phyloP scores from a whole-genome alignment of 805 yeast genomes.

The Monosporozyma servazzii region DNA sequence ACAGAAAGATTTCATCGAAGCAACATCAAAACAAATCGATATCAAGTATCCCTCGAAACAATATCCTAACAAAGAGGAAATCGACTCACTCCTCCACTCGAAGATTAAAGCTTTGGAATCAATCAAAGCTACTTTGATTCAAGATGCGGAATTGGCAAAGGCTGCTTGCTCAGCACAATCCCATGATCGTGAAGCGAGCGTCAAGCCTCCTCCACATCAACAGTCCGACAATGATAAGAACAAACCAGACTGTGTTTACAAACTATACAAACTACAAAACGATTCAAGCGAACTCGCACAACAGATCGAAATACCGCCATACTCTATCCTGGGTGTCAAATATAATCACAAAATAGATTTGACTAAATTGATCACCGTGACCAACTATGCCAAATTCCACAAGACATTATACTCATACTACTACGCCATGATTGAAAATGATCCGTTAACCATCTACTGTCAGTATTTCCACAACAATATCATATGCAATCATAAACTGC shows the following conservation, averaged over 20 bases:
- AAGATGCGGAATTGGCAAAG: background rate
- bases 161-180: background rate
- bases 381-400: background rate
- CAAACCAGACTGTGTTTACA: background rate
- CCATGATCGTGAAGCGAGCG: no score
- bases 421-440: background rate
- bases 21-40: background rate
- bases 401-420: background rate
- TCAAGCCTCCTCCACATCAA: no score
- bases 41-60: no score
- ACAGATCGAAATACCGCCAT: background rate
- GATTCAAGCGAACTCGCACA: background rate
- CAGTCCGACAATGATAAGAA: background rate
- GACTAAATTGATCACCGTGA: background rate
- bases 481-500: background rate
- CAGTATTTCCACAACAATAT: background rate
- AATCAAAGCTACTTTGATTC: background rate
- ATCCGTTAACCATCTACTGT: background rate
- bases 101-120: background rate
- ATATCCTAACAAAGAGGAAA: no score
- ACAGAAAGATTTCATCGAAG: background rate
- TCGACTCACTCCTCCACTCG: no score
- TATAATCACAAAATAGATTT: background rate
- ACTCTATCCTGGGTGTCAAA: background rate
- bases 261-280: no score